Evolutionary conservation across 2,329 filamentous ascomycete species (phyloP).

Genomic region (Truncatella angustata): DNA sequence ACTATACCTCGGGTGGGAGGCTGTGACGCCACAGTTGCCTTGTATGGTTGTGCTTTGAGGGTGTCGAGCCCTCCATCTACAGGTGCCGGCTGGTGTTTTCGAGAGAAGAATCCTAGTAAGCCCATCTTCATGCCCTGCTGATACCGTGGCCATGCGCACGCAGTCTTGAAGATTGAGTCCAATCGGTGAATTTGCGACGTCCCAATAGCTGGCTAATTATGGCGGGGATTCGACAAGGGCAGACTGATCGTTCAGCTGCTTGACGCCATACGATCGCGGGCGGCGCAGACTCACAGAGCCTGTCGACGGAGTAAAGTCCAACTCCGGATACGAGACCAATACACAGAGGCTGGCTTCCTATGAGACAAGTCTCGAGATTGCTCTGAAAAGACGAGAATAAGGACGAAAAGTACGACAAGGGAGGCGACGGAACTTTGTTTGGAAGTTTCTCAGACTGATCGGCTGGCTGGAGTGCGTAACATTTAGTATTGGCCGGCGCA

Average conservation of each 20-base stretch:
- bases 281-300: background rate
- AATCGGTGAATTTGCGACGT: constrained; percentile 1
- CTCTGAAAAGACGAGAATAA: no score
- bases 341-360: no score
- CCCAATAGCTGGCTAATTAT: constrained; percentile 4
- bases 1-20: constrained; percentile 35
- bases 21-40: constrained; percentile 32
- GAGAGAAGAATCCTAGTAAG: constrained; percentile 32
- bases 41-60: constrained; percentile 36
- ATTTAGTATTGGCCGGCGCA: background rate
- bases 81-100: constrained; percentile 23
- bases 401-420: background rate
- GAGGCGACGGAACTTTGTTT: background rate
- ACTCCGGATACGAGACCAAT: no score
- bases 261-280: background rate
- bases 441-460: background rate
- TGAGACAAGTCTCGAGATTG: no score
- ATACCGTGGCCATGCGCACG: constrained; percentile 7
- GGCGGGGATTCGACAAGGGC: background rate
- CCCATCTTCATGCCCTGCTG: constrained; percentile 28
- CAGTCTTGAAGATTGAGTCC: background rate
- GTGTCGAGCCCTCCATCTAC: constrained; percentile 4
- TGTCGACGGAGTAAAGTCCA: no score
- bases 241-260: background rate
- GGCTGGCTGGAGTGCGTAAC: background rate